Conservation (phyloP, 352 stramenopile species). For the Globisporangium sylvaticum region DNA sequence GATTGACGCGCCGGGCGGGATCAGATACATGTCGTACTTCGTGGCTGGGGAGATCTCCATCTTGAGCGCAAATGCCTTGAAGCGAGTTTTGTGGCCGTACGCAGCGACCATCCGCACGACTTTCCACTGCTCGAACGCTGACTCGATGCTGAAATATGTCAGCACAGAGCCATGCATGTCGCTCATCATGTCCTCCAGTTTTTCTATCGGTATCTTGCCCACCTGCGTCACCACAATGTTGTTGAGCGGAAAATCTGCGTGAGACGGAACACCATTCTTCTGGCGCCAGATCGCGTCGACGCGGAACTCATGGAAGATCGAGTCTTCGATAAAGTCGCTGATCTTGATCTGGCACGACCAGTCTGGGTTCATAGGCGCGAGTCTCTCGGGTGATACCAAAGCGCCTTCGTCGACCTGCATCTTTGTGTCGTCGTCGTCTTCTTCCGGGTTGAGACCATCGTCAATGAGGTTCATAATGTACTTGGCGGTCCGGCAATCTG, state of each 20-base stretch:
- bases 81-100: constrained; percentile 66
- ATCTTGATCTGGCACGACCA: constrained; percentile 55
- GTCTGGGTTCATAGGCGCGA: constrained; percentile 15
- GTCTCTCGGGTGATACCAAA: neutral
- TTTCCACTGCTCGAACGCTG: constrained; percentile 65
- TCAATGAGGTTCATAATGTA: constrained; percentile 76
- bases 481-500: constrained; percentile 43
- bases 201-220: constrained; percentile 34
- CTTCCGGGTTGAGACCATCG: constrained; percentile 48
- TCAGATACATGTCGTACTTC: constrained; percentile 55
- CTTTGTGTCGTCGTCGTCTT: constrained; percentile 32
- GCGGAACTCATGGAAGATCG: constrained; percentile 40
- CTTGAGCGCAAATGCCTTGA: constrained; percentile 37
- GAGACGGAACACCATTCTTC: neutral
- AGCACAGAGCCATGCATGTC: constrained; percentile 40
- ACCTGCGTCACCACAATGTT: constrained; percentile 38
- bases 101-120: constrained; percentile 61
- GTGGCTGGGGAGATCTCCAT: constrained; percentile 36
- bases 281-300: constrained; percentile 55
- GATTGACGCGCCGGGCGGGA: constrained; percentile 68
- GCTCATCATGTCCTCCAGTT: constrained; percentile 37
- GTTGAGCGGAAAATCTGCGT: constrained; percentile 23
- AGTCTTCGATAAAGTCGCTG: constrained; percentile 42
- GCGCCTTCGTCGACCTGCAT: constrained; percentile 28
- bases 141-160: constrained; percentile 61